Base-by-base conservation (phyloP, 2,329 filamentous ascomycete genomes). In the Ilyonectria robusta region DNA sequence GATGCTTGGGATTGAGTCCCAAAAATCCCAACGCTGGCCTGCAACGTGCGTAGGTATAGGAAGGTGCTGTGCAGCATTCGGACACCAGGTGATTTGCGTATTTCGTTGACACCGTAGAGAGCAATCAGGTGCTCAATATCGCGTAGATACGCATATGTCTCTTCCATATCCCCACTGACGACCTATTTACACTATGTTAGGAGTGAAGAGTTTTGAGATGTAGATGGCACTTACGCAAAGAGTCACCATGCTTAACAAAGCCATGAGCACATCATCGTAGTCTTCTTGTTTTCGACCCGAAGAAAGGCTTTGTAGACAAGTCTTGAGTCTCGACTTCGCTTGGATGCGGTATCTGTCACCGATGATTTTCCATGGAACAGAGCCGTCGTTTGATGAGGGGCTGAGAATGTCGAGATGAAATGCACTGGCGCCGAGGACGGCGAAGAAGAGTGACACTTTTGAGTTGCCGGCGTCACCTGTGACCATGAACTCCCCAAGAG, bases 121-220 rank as follows among this genome's bases (percentile, higher is more conserved):
- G 53, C 53, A 6, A 62, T 62, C 11, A 62, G 46, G 17, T 62
- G 60, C 23, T 62, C 60, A 10, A 62, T 55, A 7, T 57, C 60
- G 7, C 54, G 53, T 7, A 62, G 19, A 37, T 62, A 62, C 42
- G 60, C 60, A 44, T 62, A 62, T 10, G 60, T 57, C 29, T 65
- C 62, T 33, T 65, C 56, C 56, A 59, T 59, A 23, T 60, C 55
- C 21, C 62, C 62, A n/a, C 55, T 65, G 13, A 65, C 62, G 33
- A 65, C 62, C 62, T 65, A 11, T 17, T 37, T 6, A 19, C 6
- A 42, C 17, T 1, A 40, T 29, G 17, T 42, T 50, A 35, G 53
- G 7, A 7, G 3, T n/a, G n/a, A 10, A 8, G 26, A 11, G 13
- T 19, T 19, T 6, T 9, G 4, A 3, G 29, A 7, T 15, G 13